Conservation (phyloP, 306 rosid genomes). For the Hippophae rhamnoides region DNA sequence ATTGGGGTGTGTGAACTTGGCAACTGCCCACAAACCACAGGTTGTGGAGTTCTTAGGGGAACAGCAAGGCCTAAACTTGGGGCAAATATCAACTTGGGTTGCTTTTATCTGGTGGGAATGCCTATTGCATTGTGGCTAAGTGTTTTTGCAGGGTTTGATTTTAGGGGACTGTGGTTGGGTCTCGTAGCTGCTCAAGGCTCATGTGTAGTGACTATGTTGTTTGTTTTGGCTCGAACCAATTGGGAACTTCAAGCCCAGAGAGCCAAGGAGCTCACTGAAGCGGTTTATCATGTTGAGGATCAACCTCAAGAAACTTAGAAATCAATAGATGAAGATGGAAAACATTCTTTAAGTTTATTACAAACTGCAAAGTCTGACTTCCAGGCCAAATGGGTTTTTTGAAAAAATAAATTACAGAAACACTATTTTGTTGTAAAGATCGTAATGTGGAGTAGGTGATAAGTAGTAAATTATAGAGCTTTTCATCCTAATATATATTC, state of each 20-base stretch:
- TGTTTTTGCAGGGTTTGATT: constrained; percentile 60
- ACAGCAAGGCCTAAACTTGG: constrained; percentile 79
- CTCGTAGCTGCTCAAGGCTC: constrained; percentile 71
- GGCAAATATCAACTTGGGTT: constrained; percentile 68
- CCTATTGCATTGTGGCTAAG: constrained; percentile 67
- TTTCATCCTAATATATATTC: no score
- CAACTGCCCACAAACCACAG: constrained; percentile 84
- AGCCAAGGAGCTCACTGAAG: constrained; percentile 54
- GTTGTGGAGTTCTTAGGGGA: constrained; percentile 85
- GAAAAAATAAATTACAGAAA: no score
- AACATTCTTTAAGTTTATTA: no score
- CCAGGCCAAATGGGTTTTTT: no score
- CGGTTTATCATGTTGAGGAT: constrained; percentile 14
- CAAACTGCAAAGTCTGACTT: no score
- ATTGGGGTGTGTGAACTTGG: constrained; percentile 86
- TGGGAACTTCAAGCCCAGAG: constrained; percentile 62
- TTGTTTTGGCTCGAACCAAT: constrained; percentile 52
- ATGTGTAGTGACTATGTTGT: constrained; percentile 65
- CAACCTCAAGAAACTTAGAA: background rate
- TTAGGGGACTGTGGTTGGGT: constrained; percentile 79
- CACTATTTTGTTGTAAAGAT: no score
- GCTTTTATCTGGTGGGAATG: constrained; percentile 88
- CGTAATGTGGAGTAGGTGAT: no score
- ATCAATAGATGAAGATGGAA: background rate
- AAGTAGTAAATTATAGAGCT: no score